Evolutionary conservation across 2,329 filamentous ascomycete genomes (phyloP).

Genomic region (Penicillium janthinellum): DNA sequence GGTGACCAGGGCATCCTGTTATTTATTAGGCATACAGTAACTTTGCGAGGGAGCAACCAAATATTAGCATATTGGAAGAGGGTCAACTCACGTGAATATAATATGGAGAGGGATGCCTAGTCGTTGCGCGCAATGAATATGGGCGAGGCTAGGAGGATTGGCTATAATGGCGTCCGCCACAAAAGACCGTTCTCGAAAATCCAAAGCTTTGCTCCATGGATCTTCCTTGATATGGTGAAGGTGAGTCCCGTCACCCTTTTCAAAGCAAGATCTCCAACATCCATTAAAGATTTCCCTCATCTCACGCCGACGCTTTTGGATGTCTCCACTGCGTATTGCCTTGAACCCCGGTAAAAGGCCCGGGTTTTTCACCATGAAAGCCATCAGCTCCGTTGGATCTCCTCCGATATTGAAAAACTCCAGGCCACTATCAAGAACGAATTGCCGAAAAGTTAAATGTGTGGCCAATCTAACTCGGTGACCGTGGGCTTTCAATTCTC

Average conservation of each 20-base stretch:
- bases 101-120: constrained; percentile 75
- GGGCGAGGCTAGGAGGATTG: constrained; percentile 74
- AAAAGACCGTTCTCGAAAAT: constrained; percentile 61
- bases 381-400: constrained; percentile 73
- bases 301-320: constrained; percentile 70
- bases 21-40: constrained; percentile 21
- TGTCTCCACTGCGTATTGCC: constrained; percentile 72
- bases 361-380: constrained; percentile 88
- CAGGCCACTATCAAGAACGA: constrained; percentile 69
- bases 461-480: constrained; percentile 74
- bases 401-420: constrained; percentile 76
- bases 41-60: constrained; percentile 6
- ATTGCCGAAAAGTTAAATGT: constrained; percentile 66
- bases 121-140: constrained; percentile 74
- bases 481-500: constrained; percentile 65
- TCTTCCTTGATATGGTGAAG: constrained; percentile 54
- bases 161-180: constrained; percentile 82
- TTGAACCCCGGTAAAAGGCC: constrained; percentile 81
- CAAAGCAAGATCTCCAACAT: constrained; percentile 81
- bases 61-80: not conserved
- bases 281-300: constrained; percentile 76
- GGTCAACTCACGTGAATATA: constrained; percentile 73
- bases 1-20: constrained; percentile 80
- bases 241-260: constrained; percentile 66
- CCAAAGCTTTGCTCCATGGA: constrained; percentile 21